Evolutionary conservation across 164 flowering plant genomes (phyloP).

Genomic region (Umbellularia californica): DNA sequence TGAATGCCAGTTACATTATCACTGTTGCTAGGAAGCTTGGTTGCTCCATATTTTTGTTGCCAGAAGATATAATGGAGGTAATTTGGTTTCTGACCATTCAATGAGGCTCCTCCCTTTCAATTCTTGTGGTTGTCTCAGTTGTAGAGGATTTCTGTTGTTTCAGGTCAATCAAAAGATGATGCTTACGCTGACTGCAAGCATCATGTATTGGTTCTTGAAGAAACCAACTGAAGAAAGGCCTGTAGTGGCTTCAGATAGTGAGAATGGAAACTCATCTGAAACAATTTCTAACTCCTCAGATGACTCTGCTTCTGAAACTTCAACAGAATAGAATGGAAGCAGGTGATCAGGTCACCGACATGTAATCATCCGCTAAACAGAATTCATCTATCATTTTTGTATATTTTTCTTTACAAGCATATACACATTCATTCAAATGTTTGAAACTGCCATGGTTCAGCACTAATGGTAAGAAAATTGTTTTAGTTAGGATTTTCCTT

Average conservation of each 20-base stretch:
- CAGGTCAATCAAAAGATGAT: slow-evolving; percentile 97
- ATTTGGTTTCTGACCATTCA: not conserved
- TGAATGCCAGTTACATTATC: slow-evolving; percentile 86
- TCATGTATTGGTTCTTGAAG: slow-evolving; percentile 82
- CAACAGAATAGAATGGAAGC: slow-evolving; percentile 47
- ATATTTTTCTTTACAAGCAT: not conserved
- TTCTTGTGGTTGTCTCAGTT: not conserved
- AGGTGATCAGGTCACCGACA: slow-evolving; percentile 7
- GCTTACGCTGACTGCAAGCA: slow-evolving; percentile 81
- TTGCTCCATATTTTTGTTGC: slow-evolving; percentile 84
- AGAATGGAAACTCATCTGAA: slow-evolving; percentile 54
- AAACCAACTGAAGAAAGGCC: slow-evolving; percentile 61
- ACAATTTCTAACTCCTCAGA: slow-evolving; percentile 61
- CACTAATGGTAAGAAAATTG: not conserved
- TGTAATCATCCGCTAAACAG: not conserved
- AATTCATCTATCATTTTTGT: not conserved
- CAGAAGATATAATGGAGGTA: slow-evolving; percentile 93
- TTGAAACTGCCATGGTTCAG: not conserved
- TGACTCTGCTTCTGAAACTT: slow-evolving; percentile 71
- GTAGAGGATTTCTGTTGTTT: not conserved
- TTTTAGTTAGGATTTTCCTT: slow-evolving; percentile 4
- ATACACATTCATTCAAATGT: not conserved
- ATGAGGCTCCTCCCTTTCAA: not conserved
- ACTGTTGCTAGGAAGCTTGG: slow-evolving; percentile 91
- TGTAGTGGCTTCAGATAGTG: slow-evolving; percentile 57